Percentiles rank a stretch among this genome's conserved stretches.
These are phyloP conservation scores for Xylaria acuta DNA, from an alignment of 495 filamentous ascomycete genomes.

Conservation along the genomic window DNA sequence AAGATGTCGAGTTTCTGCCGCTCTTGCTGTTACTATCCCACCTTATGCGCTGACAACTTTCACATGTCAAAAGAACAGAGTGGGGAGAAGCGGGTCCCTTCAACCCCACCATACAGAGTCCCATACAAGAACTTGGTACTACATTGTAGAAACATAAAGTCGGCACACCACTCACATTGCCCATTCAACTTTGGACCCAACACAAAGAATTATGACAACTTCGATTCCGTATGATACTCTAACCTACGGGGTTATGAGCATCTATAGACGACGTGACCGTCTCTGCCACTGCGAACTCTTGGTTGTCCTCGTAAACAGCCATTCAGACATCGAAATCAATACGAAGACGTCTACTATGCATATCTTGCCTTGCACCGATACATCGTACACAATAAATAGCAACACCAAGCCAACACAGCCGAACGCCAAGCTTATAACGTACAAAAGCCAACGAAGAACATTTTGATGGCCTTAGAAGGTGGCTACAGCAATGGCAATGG, in stretches of 20 bases:
- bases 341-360: background rate
- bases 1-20: background rate
- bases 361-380: background rate
- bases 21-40: background rate
- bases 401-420: conserved; percentile 24
- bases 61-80: conserved; percentile 15
- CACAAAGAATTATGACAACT: background rate
- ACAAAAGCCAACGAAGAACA: conserved; percentile 26
- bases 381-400: conserved; percentile 35
- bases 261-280: background rate
- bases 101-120: no score
- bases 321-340: background rate
- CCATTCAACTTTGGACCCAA: background rate
- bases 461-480: conserved; percentile 57
- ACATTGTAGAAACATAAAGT: background rate
- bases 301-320: background rate
- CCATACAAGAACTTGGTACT: background rate
- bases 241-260: background rate
- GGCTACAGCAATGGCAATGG: conserved; percentile 90
- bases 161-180: background rate
- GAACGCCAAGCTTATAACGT: conserved; percentile 30
- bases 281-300: background rate
- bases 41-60: background rate
- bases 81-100: background rate
- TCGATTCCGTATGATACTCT: background rate